phyloP scores from a whole-genome alignment of 768 basidiomycete species.

The Lactarius evosmus region DNA sequence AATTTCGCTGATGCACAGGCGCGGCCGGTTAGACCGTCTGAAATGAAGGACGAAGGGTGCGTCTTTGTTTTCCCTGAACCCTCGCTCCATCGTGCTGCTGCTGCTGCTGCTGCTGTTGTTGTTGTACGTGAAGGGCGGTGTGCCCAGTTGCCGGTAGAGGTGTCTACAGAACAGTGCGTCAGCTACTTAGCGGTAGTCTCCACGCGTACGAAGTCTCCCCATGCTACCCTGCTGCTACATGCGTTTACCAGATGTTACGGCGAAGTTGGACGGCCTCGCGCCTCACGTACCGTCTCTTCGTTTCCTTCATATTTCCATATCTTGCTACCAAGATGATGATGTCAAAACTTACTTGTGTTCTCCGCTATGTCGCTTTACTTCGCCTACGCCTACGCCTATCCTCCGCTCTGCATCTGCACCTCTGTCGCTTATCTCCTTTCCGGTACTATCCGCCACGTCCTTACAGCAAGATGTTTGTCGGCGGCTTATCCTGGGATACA shows the following conservation, averaged over 20 bases:
- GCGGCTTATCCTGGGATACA: conserved; percentile 99
- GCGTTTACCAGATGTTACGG: conserved; percentile 27
- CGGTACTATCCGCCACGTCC: conserved; percentile 24
- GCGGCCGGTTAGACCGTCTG: conserved; percentile 73
- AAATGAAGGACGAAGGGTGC: conserved; percentile 99
- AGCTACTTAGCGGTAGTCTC: conserved; percentile 26
- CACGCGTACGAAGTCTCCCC: conserved; percentile 20
- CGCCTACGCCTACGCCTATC: conserved; percentile 26
- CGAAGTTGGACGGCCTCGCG: conserved; percentile 18
- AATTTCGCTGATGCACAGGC: neutral
- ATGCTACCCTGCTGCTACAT: conserved; percentile 20
- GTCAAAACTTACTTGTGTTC: conserved; percentile 26
- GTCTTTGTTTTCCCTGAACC: conserved; percentile 40
- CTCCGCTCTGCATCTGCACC: conserved; percentile 26
- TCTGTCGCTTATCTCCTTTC: conserved; percentile 25
- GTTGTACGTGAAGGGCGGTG: conserved; percentile 5
- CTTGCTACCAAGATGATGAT: conserved; percentile 27
- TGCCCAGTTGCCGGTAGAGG: conserved; percentile 5
- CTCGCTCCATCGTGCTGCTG: neutral
- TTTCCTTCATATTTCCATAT: conserved; percentile 16
- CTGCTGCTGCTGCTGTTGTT: neutral
- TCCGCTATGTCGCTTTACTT: conserved; percentile 27
- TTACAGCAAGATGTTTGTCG: conserved; percentile 99
- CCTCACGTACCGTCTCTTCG: conserved; percentile 11
- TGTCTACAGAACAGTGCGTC: conserved; percentile 9